Percentiles rank a stretch among this genome's conserved stretches.
These are phyloP conservation scores for Davidsoniella virescens DNA, from an alignment of 2,329 filamentous ascomycete genomes.

Conservation along the genomic window DNA sequence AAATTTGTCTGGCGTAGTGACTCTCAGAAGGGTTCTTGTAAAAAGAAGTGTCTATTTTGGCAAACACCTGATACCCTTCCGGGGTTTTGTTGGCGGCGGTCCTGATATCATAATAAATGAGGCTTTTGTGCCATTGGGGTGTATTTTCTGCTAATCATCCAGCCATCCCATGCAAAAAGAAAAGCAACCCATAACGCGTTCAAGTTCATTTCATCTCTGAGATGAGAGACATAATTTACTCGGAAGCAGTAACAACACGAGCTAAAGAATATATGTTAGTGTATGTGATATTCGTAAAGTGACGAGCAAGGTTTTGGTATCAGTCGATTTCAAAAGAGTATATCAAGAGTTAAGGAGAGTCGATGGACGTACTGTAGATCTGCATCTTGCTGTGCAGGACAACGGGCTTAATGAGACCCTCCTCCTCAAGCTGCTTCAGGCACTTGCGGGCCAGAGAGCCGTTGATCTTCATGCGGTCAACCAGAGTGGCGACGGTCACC, in stretches of 20 bases:
- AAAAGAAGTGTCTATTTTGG: conserved; percentile 11
- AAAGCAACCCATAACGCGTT: conserved; percentile 13
- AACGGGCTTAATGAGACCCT: conserved; percentile 96
- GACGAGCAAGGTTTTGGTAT: neutral
- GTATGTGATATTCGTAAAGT: neutral
- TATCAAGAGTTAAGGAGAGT: neutral
- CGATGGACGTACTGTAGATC: conserved; percentile 68
- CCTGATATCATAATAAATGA: conserved; percentile 10
- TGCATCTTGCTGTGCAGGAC: conserved; percentile 92
- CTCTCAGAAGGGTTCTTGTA: conserved; percentile 7
- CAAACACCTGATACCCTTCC: conserved; percentile 9
- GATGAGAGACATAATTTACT: conserved; percentile 9
- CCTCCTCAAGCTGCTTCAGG: conserved; percentile 87
- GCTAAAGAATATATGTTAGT: conserved; percentile 9
- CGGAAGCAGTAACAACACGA: conserved; percentile 12
- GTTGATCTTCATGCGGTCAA: conserved; percentile 99
- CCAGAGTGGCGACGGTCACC: conserved; percentile 93
- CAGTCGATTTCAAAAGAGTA: neutral
- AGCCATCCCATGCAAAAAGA: conserved; percentile 12
- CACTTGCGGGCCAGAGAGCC: conserved; percentile 85
- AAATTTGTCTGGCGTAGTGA: neutral
- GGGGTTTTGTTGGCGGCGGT: conserved; percentile 9
- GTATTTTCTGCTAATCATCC: conserved; percentile 13
- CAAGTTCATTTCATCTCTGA: conserved; percentile 8
- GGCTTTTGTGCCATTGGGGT: conserved; percentile 13